Conservation (phyloP, 2,329 filamentous ascomycete genomes). For the Whalleya microplaca region DNA sequence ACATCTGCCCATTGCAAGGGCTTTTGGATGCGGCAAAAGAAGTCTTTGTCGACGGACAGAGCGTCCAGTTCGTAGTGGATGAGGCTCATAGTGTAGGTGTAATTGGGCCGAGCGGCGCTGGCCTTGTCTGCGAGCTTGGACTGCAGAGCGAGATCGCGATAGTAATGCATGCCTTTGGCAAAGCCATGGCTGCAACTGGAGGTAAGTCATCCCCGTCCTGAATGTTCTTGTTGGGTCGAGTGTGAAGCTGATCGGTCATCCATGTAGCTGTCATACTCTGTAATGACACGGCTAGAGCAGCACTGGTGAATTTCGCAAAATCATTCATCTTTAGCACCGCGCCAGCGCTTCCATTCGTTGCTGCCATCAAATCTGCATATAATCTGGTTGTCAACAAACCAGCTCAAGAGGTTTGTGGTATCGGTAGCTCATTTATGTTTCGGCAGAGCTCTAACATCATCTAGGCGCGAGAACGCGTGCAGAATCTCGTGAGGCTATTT, state of each 20-base stretch:
- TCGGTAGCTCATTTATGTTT: too few species aligned
- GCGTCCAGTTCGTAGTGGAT: conserved; percentile 57
- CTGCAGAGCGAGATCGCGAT: conserved; percentile 54
- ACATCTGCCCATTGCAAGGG: conserved; percentile 44
- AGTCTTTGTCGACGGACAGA: conserved; percentile 37
- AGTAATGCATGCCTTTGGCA: conserved; percentile 55
- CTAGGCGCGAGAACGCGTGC: too few species aligned
- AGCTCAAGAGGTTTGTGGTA: too few species aligned
- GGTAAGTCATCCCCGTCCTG: conserved; percentile 12
- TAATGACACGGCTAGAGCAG: conserved; percentile 12
- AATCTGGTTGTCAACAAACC: too few species aligned
- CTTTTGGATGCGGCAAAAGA: conserved; percentile 42
- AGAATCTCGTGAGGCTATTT: too few species aligned
- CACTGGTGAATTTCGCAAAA: conserved; percentile 31
- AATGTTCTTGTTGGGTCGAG: too few species aligned
- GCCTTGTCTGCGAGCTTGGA: conserved; percentile 53
- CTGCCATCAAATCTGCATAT: conserved; percentile 42
- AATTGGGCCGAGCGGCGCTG: conserved; percentile 51
- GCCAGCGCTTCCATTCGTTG: conserved; percentile 45
- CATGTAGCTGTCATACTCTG: conserved; percentile 31
- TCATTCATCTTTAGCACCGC: conserved; percentile 47
- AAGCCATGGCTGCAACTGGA: conserved; percentile 50
- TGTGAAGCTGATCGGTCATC: too few species aligned
- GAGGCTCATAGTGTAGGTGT: conserved; percentile 59
- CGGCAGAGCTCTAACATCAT: too few species aligned